Percentiles rank a stretch among this genome's conserved stretches.
Conservation (phyloP, 768 basidiomycete genomes). For the Collybiopsis confluens region DNA sequence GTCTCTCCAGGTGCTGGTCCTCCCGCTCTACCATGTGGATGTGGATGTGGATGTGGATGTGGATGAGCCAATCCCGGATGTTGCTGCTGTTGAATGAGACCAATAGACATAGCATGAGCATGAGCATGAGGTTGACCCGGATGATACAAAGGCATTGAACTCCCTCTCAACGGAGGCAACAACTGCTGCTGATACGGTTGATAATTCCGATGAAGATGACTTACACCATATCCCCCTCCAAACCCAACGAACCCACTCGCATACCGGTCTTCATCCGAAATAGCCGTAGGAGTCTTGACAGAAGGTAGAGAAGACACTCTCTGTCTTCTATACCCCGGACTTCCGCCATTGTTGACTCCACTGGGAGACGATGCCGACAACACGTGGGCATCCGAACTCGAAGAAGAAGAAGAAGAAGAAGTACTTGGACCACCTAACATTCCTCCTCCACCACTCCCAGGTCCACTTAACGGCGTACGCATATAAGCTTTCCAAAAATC, state of each 20-base stretch:
- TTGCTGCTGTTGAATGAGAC: too few relatives aligned
- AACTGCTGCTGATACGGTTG: not conserved
- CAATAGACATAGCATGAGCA: too few relatives aligned
- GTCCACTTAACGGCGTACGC: constrained; percentile 55
- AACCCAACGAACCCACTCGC: not conserved
- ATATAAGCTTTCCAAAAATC: constrained; percentile 77
- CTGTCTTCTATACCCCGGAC: constrained; percentile 32
- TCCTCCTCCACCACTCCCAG: constrained; percentile 15
- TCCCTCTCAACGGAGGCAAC: too few relatives aligned
- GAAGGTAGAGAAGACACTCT: constrained; percentile 69
- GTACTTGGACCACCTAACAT: constrained; percentile 19
- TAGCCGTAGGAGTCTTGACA: constrained; percentile 56
- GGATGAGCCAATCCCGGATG: too few relatives aligned
- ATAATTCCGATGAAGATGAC: not conserved
- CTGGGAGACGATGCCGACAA: too few relatives aligned
- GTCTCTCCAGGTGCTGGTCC: not conserved
- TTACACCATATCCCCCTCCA: not conserved
- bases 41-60: not conserved
- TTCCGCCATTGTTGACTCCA: not conserved
- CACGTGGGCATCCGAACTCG: too few relatives aligned
- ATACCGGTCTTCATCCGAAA: constrained; percentile 17
- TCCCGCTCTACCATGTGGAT: not conserved
- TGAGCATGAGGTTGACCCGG: too few relatives aligned
- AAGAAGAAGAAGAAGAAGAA: constrained; percentile 18
- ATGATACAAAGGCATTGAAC: too few relatives aligned